A percentile compares a stretch with the other conserved stretches of the same genome.
Evolutionary conservation across 2,329 filamentous ascomycete genomes (phyloP).

Genomic region (Diaporthe aspalathi): DNA sequence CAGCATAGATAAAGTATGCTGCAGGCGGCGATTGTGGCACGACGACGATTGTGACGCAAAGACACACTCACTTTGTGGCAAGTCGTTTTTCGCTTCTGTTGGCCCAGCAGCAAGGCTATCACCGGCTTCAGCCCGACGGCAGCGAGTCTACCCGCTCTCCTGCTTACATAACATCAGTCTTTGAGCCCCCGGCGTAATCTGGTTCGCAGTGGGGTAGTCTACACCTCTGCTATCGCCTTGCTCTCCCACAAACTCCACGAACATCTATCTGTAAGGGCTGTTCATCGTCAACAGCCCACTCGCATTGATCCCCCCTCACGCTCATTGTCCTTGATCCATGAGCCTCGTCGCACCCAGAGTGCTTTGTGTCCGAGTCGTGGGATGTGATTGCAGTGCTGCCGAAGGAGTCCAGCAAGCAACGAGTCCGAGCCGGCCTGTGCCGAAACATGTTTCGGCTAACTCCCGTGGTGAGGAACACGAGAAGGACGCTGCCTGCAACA

Average conservation of each 20-base stretch:
- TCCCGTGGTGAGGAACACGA: slow-evolving; percentile 19
- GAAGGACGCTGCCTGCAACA: slow-evolving; percentile 8
- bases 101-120: slow-evolving; percentile 31
- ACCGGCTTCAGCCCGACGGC: slow-evolving; percentile 26
- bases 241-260: neutral
- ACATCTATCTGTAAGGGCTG: neutral
- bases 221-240: neutral
- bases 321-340: slow-evolving; percentile 5
- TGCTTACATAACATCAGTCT: slow-evolving; percentile 1
- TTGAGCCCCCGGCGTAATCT: neutral
- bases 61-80: too few relatives aligned
- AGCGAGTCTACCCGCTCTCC: slow-evolving; percentile 15
- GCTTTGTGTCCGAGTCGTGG: slow-evolving; percentile 2
- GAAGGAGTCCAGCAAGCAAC: neutral
- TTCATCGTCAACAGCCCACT: slow-evolving; percentile 3
- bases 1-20: slow-evolving; percentile 34
- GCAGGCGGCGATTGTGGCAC: slow-evolving; percentile 33
- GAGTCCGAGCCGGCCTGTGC: slow-evolving; percentile 23
- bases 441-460: slow-evolving; percentile 26
- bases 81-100: neutral
- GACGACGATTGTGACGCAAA: slow-evolving; percentile 33
- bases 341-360: slow-evolving; percentile 17
- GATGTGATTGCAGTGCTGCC: slow-evolving; percentile 22
- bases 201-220: neutral
- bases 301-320: neutral